Base-by-base conservation (phyloP, 2,329 filamentous ascomycete genomes). In the Hypomyces perniciosus region DNA sequence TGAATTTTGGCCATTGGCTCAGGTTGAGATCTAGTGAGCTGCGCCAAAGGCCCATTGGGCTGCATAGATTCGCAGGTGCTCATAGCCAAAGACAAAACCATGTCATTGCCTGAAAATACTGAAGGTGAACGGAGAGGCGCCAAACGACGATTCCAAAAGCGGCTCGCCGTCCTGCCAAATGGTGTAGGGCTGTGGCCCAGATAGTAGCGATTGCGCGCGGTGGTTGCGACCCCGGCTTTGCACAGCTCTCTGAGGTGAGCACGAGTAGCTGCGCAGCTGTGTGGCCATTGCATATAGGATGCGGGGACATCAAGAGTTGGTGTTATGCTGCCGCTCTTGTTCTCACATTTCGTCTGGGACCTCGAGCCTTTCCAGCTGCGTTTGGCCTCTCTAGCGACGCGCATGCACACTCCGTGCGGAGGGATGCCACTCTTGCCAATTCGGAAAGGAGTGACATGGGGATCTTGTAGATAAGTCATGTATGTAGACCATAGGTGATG, bases 1-100 rank as follows among this genome's bases (percentile, higher is more conserved):
- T 26, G 40, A n/a, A 42, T 35, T 9, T 37, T 38, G 34, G 55
- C 56, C 20, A 62, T 56, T 5, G 53, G 39, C 28, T 61, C 62
- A 10, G 59, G 48, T 34, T 57, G 58, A 12, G 76, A 77, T 48
- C 68, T 69, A n/a, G 79, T 76, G 39, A 85, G 72, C 57, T 80
- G 78, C 2, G 82, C 81, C 49, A 86, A 61, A 8, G 81, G 80
- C 3, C 80, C 82, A 48, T 79, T 70, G 0, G 76, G 78, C 57
- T 84, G 78, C 83, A 86, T 86, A 2, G 76, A 76, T 39, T 84
- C 80, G 2, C 82, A 76, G 1, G 83, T 85, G 67, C 80, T 83
- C 30, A 84, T 68, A 1, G 76, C 73, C 47, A 86, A 71, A 8
- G 83, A 86, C 60, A 85, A 68, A 39, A 77, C 74, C 74, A 86